Evolutionary conservation across 768 basidiomycete genomes (phyloP).

Genomic region (Paxillus rubicundulus): DNA sequence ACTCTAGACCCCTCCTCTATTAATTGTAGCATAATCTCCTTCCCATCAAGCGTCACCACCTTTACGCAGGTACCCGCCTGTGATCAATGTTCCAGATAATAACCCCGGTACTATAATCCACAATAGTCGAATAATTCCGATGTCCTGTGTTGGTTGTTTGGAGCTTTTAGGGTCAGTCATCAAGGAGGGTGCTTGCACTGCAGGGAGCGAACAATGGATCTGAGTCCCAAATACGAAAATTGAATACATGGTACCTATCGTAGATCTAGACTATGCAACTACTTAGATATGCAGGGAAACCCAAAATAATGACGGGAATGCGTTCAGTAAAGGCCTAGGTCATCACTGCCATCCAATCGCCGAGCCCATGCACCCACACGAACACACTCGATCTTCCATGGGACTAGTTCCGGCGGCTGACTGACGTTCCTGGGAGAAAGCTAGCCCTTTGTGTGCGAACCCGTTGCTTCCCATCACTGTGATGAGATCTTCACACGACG

Average conservation of each 20-base stretch:
- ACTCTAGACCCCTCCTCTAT: not conserved
- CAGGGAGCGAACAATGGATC: not conserved
- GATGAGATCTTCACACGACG: slow-evolving; percentile 20
- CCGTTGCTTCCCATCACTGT: slow-evolving; percentile 2
- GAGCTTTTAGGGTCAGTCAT: too few relatives aligned
- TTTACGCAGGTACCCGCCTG: not conserved
- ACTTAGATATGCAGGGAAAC: slow-evolving; percentile 28
- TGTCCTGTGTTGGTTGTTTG: not conserved
- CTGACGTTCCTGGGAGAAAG: slow-evolving; percentile 21
- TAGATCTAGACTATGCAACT: slow-evolving; percentile 8
- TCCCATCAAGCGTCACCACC: not conserved
- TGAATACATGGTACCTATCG: slow-evolving; percentile 23
- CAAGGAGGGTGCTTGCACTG: not conserved
- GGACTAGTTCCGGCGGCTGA: slow-evolving; percentile 15
- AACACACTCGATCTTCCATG: slow-evolving; percentile 16
- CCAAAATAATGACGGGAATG: slow-evolving; percentile 16
- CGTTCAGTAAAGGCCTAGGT: not conserved
- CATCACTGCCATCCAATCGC: slow-evolving; percentile 24
- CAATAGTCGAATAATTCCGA: not conserved
- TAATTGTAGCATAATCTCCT: not conserved
- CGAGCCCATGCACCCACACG: slow-evolving; percentile 17
- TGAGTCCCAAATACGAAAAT: not conserved
- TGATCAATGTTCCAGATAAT: not conserved
- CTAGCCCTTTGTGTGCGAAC: slow-evolving; percentile 19
- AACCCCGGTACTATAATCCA: not conserved